These are phyloP conservation scores for Pseudomassariella vexata DNA, from an alignment of 2,329 filamentous ascomycete genomes.

Conservation along the genomic window DNA sequence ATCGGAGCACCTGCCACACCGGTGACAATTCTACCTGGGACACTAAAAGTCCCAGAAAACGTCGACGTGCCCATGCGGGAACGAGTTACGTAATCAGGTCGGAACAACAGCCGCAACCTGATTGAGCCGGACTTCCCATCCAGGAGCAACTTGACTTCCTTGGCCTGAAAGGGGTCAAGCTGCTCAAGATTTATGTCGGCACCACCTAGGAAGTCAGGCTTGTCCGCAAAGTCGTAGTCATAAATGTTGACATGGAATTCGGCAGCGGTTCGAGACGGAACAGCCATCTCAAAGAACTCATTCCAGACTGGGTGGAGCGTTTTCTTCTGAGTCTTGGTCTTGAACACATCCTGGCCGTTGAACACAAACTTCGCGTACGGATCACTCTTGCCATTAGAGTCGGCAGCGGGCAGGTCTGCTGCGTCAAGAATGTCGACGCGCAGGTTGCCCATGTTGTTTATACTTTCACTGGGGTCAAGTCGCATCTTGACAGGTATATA, in stretches of 20 bases:
- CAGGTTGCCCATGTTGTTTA: slow-evolving; percentile 97
- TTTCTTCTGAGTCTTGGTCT: slow-evolving; percentile 96
- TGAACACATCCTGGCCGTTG: slow-evolving; percentile 85
- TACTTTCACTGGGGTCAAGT: slow-evolving; percentile 89
- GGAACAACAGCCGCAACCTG: slow-evolving; percentile 82
- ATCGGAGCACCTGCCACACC: slow-evolving; percentile 81
- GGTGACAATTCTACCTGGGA: slow-evolving; percentile 81
- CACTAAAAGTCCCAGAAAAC: slow-evolving; percentile 83
- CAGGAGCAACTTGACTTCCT: slow-evolving; percentile 68
- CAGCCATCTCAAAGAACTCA: slow-evolving; percentile 80
- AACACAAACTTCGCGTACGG: slow-evolving; percentile 94
- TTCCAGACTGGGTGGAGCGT: slow-evolving; percentile 94
- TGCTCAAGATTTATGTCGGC: slow-evolving; percentile 69
- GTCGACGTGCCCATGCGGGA: slow-evolving; percentile 86
- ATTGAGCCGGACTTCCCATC: slow-evolving; percentile 87
- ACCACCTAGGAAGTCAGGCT: slow-evolving; percentile 82
- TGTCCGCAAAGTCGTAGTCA: slow-evolving; percentile 96
- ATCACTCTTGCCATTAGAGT: slow-evolving; percentile 94
- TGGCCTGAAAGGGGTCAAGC: slow-evolving; percentile 78
- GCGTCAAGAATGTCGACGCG: slow-evolving; percentile 91
- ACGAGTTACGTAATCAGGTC: slow-evolving; percentile 83
- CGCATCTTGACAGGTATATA: slow-evolving; percentile 93
- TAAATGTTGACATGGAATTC: slow-evolving; percentile 80
- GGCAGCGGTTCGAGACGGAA: slow-evolving; percentile 79
- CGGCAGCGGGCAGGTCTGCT: slow-evolving; percentile 80